Conservation (phyloP, 2,329 filamentous ascomycete genomes). For the Akanthomyces muscarius region DNA sequence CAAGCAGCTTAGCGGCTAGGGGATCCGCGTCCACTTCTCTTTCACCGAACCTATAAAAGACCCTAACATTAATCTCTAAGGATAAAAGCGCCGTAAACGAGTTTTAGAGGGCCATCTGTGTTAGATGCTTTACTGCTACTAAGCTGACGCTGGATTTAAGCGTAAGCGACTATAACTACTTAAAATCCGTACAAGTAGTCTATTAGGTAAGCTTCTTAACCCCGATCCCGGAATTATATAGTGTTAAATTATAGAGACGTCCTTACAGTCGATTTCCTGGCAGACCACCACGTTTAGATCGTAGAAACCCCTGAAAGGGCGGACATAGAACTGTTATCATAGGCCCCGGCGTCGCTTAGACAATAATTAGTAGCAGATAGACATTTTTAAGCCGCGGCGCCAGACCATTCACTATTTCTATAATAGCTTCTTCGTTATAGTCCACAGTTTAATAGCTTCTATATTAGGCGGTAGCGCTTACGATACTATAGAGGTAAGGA, state of each 20-base stretch:
- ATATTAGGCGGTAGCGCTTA: background rate
- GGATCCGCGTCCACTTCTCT: slow-evolving; percentile 9
- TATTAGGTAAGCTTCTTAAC: slow-evolving; percentile 8
- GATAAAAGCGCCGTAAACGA: slow-evolving; percentile 2
- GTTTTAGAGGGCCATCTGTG: slow-evolving; percentile 1
- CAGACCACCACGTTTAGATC: slow-evolving; percentile 8
- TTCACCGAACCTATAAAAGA: slow-evolving; percentile 1
- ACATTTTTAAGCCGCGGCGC: slow-evolving; percentile 7
- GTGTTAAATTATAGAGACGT: slow-evolving; percentile 5
- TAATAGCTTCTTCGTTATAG: slow-evolving; percentile 7
- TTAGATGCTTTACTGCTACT: slow-evolving; percentile 3
- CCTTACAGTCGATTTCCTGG: background rate
- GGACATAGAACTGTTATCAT: background rate
- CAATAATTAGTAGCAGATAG: background rate
- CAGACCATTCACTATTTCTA: slow-evolving; percentile 1
- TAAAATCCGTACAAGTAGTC: slow-evolving; percentile 8
- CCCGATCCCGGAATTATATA: background rate
- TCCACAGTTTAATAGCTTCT: background rate
- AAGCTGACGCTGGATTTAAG: background rate
- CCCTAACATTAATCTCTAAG: slow-evolving; percentile 1
- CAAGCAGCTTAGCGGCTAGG: slow-evolving; percentile 1
- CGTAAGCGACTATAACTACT: slow-evolving; percentile 1
- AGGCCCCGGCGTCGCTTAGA: background rate
- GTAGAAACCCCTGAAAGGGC: slow-evolving; percentile 2
- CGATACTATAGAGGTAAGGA: slow-evolving; percentile 9